A percentile compares a stretch with the other conserved stretches of the same genome.
Evolutionary conservation across 768 basidiomycete genomes (phyloP).

Genomic region (Lactarius sp.): DNA sequence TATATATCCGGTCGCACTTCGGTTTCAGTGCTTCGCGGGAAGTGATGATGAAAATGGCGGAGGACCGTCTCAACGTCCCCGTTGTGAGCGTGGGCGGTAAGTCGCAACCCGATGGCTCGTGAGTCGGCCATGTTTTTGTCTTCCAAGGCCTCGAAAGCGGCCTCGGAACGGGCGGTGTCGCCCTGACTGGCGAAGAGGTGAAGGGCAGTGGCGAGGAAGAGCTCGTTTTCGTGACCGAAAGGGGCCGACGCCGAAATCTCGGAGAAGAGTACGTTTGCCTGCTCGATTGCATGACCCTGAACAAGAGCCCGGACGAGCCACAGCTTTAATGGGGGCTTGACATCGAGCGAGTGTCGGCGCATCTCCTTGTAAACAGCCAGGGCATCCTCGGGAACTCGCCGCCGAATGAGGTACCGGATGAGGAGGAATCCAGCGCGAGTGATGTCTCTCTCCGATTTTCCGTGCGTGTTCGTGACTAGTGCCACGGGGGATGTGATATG

Average conservation of each 20-base stretch:
- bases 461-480: constrained; percentile 9
- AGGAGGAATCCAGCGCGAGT: constrained; percentile 12
- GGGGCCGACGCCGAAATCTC: constrained; percentile 29
- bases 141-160: constrained; percentile 39
- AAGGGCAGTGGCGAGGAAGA: constrained; percentile 41
- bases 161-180: constrained; percentile 40
- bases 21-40: constrained; percentile 34
- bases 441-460: background rate
- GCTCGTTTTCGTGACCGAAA: constrained; percentile 3
- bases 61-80: constrained; percentile 41
- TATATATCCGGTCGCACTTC: constrained; percentile 39
- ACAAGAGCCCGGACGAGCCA: constrained; percentile 21
- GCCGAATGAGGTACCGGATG: constrained; percentile 16
- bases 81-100: constrained; percentile 52
- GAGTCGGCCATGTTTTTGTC: constrained; percentile 29
- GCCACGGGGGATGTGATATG: constrained; percentile 13
- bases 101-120: constrained; percentile 40
- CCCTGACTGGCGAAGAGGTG: constrained; percentile 51
- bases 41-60: constrained; percentile 51
- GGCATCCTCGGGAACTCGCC: constrained; percentile 24
- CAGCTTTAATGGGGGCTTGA: constrained; percentile 5
- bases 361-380: constrained; percentile 21
- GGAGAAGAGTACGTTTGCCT: constrained; percentile 43
- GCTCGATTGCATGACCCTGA: constrained; percentile 30
- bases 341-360: constrained; percentile 10